Evolutionary conservation across 768 basidiomycete genomes (phyloP), one percentile per base, ranked within the genome.

Genomic region (Cubamyces lactineus): DNA sequence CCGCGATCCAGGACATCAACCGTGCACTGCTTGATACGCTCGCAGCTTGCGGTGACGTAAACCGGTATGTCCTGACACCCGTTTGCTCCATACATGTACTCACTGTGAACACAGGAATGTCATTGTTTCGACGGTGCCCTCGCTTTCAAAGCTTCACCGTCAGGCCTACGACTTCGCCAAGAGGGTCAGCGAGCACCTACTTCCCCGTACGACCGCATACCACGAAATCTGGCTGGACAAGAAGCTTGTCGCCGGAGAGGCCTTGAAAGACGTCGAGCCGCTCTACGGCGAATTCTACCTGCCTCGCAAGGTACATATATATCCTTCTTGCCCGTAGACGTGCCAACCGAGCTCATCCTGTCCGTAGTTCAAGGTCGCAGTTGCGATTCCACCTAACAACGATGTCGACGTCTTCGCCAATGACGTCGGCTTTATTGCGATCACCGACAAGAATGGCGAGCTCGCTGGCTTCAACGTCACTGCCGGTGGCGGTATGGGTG

Each of bases 181-280:
- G 70, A 79, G 80, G 60, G 84, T 96, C 70, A 95, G 93, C 76
- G 85, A 87, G 62, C 88, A 92, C 70, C 84, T 99, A 43, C 81
- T 97, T 38, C 97, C 97, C 21, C 83, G 86, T 47, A 98, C 96
- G 5, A 86, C 87, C 4, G 97, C 97, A 5, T 98, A 99, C 74
- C 94, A 98, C 72, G 97, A 99, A 76, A 98, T 99, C 65, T 99
- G 96, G 96, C 81, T 98, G 45, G 95, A 98, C 79, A 96, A 97
- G 80, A 97, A 97, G 79, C 77, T 94, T 68, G 90, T 99, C 53
- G 93, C 91, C 4, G 97, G 96, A 17, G 95, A 94, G 39, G 94
- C 95, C 5, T 76, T 97, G 62, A 91, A 95, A 72, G 95, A 97
- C 75, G 86, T 93, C 66, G 97, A 99, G 76, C 97, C 97, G 2